Evolutionary conservation across 495 filamentous ascomycete genomes (phyloP), one percentile per base, ranked within the genome.

Genomic region (Cetradonia linearis): DNA sequence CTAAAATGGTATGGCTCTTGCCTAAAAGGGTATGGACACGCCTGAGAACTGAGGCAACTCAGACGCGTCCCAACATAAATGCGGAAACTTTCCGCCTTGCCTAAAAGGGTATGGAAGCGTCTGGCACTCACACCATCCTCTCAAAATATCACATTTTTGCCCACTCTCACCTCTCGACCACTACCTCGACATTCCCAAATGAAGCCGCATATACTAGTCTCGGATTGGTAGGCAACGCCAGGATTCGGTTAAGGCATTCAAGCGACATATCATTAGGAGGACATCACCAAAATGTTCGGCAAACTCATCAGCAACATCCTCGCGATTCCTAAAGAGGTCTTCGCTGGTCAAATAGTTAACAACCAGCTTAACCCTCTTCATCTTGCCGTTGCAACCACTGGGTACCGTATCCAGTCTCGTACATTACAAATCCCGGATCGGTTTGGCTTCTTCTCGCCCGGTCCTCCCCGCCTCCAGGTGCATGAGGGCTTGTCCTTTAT

Each of bases 321-420:
- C 58, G 33, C 58, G 7, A 23, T 46, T 46, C 7, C 7, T 46
- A 46, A 11, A 46, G 0, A 20, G 42, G 42, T 20, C 20, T 46
- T 46, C 42, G 42, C 42, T 46, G 42, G n/a, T 46, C 0, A 46
- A 23, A 11, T 46, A 10, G 42, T 65, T 34, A 74, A 71, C 69
- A 73, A 69, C 60, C 73, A 71, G 65, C 69, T 64, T 62, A 70
- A 69, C 52, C 62, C 62, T 66, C 58, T 55, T 61, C 62, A 62
- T 65, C 70, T 63, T 60, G 67, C 62, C 62, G 57, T 66, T 65
- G 52, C 63, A 18, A 67, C 55, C 27, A 60, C 53, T 56, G 58
- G 69, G 70, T 59, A 69, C 69, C 28, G 66, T 71, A 60, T 73
- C 69, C 66, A 71, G 56, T 69, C 64, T 34, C 52, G 64, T 56